phyloP scores from a whole-genome alignment of 805 yeast genomes.

The Kazachstania taianensis region DNA sequence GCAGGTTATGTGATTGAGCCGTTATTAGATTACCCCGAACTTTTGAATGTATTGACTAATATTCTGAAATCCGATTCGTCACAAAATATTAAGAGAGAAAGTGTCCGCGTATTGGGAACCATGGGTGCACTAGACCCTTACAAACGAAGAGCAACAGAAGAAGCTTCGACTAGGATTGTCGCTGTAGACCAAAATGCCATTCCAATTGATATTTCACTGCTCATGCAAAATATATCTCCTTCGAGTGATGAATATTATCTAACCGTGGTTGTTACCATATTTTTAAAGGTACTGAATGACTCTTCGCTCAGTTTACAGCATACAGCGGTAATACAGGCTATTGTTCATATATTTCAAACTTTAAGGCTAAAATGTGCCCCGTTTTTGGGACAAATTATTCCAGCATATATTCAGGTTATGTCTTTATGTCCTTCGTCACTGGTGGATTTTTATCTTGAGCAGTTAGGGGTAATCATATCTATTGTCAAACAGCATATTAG shows the following conservation, averaged over 20 bases:
- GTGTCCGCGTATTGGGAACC: conserved; percentile 79
- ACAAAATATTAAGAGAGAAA: conserved; percentile 65
- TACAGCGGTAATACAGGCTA: conserved; percentile 80
- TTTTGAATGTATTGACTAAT: conserved; percentile 65
- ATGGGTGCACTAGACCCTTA: conserved; percentile 93
- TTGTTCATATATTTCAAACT: conserved; percentile 78
- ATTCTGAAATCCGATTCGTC: conserved; percentile 74
- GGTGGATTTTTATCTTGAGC: conserved; percentile 79
- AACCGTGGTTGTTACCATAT: conserved; percentile 77
- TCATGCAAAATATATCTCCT: conserved; percentile 89
- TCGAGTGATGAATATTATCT: conserved; percentile 86
- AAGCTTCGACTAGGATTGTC: conserved; percentile 38
- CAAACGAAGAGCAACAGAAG: conserved; percentile 80
- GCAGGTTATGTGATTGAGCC: conserved; percentile 94
- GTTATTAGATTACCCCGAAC: conserved; percentile 74
- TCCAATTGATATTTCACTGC: conserved; percentile 73
- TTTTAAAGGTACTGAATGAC: conserved; percentile 75
- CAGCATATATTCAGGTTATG: conserved; percentile 76
- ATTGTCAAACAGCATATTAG: conserved; percentile 86
- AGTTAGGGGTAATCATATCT: conserved; percentile 60
- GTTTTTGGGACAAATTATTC: conserved; percentile 74
- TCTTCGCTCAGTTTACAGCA: conserved; percentile 75
- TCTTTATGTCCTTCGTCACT: conserved; percentile 61
- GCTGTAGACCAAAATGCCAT: conserved; percentile 71
- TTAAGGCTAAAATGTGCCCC: conserved; percentile 80